Conservation (phyloP, 805 yeast genomes). For the Kodamaea jinghongensis region DNA sequence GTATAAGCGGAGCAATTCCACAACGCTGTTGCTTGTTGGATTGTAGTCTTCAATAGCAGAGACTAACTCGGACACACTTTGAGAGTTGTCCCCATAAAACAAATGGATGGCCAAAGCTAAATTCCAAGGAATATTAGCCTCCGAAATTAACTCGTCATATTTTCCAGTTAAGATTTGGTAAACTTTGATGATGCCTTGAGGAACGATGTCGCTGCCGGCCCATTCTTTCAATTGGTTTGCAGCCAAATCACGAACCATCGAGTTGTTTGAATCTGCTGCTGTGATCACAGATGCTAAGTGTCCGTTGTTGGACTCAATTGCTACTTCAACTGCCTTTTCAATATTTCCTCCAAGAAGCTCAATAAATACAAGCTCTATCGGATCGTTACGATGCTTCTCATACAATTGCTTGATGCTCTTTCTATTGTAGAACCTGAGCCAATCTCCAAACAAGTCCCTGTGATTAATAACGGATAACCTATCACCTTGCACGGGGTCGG, state of each 20-base stretch:
- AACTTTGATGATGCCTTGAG: constrained; percentile 52
- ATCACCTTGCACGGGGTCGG: constrained; percentile 9
- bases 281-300: constrained; percentile 74
- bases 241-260: constrained; percentile 55
- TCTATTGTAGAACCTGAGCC: constrained; percentile 54
- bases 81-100: constrained; percentile 53
- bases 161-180: constrained; percentile 64
- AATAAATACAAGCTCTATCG: constrained; percentile 51
- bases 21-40: neutral
- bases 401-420: constrained; percentile 29
- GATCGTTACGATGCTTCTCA: constrained; percentile 26
- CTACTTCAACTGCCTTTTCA: constrained; percentile 57
- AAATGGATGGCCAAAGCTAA: constrained; percentile 55
- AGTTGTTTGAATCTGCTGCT: constrained; percentile 68
- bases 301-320: constrained; percentile 58
- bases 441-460: constrained; percentile 47
- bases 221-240: constrained; percentile 62
- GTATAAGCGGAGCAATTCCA: constrained; percentile 3
- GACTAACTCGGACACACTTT: constrained; percentile 3
- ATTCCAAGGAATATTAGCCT: constrained; percentile 58
- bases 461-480: constrained; percentile 26
- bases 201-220: constrained; percentile 51
- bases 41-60: neutral
- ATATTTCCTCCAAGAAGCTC: constrained; percentile 54
- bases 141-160: constrained; percentile 35